Conservation (phyloP, 2,329 filamentous ascomycete species). For the Capronia americana region DNA sequence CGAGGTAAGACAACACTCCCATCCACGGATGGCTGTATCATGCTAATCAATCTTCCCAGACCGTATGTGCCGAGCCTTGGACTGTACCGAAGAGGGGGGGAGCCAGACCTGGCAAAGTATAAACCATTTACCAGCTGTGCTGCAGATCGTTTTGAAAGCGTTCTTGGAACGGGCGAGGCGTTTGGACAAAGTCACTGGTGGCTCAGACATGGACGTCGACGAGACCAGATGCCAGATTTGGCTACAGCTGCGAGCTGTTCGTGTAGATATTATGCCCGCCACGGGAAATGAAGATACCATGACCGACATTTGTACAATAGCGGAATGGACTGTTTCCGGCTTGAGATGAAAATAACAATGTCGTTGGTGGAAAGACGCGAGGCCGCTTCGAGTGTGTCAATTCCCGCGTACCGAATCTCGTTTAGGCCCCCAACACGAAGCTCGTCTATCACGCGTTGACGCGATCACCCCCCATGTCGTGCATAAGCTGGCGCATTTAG, state of each 20-base stretch:
- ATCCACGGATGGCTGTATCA: constrained; percentile 20
- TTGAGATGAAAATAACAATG: neutral
- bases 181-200: constrained; percentile 6
- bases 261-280: constrained; percentile 25
- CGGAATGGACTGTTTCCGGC: neutral
- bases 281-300: constrained; percentile 21
- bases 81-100: constrained; percentile 64
- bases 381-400: neutral
- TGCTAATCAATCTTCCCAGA: constrained; percentile 51
- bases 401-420: neutral
- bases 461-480: constrained; percentile 10
- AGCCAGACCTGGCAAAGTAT: constrained; percentile 39
- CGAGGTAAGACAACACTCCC: constrained; percentile 69
- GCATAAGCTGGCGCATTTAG: constrained; percentile 4
- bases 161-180: constrained; percentile 7
- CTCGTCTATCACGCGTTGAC: constrained; percentile 1
- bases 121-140: constrained; percentile 14
- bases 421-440: constrained; percentile 18
- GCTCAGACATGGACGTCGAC: constrained; percentile 4
- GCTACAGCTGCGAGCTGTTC: constrained; percentile 7
- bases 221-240: constrained; percentile 5
- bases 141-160: neutral
- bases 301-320: neutral
- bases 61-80: constrained; percentile 73
- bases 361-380: constrained; percentile 4